Conservation (phyloP, 2,329 filamentous ascomycete genomes). For the Neofusicoccum parvum region DNA sequence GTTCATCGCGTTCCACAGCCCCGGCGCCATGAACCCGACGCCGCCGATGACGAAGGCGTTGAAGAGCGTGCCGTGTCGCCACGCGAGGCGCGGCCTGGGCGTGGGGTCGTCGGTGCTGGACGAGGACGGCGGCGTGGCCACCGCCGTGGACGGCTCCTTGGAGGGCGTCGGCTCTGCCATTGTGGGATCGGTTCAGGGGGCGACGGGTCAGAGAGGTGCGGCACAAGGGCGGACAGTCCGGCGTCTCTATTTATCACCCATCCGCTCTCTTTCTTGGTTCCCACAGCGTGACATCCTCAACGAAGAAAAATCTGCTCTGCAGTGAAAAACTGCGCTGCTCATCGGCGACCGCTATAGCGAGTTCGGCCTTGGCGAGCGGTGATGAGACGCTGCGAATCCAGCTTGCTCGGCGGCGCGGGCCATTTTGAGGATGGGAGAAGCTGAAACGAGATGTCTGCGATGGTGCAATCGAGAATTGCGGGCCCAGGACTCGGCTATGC, state of each 20-base stretch:
- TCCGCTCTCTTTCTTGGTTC: too few species aligned
- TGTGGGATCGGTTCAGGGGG: too few species aligned
- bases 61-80: slow-evolving; percentile 57
- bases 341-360: background rate
- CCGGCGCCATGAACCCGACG: slow-evolving; percentile 55
- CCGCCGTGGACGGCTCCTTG: too few species aligned
- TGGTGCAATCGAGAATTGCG: background rate
- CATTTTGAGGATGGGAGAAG: background rate
- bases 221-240: too few species aligned
- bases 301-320: too few species aligned
- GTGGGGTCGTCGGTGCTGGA: too few species aligned
- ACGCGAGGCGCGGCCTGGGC: slow-evolving; percentile 28
- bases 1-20: slow-evolving; percentile 61
- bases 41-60: slow-evolving; percentile 57
- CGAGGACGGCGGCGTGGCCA: too few species aligned
- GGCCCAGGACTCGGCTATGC: background rate
- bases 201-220: too few species aligned
- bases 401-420: background rate
- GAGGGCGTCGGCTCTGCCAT: too few species aligned
- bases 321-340: too few species aligned
- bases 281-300: too few species aligned
- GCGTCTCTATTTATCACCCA: too few species aligned
- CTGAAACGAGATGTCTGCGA: background rate
- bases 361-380: background rate
- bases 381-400: background rate